Base-by-base conservation (phyloP, 2,329 filamentous ascomycete genomes). In the Fusarium paranaense region DNA sequence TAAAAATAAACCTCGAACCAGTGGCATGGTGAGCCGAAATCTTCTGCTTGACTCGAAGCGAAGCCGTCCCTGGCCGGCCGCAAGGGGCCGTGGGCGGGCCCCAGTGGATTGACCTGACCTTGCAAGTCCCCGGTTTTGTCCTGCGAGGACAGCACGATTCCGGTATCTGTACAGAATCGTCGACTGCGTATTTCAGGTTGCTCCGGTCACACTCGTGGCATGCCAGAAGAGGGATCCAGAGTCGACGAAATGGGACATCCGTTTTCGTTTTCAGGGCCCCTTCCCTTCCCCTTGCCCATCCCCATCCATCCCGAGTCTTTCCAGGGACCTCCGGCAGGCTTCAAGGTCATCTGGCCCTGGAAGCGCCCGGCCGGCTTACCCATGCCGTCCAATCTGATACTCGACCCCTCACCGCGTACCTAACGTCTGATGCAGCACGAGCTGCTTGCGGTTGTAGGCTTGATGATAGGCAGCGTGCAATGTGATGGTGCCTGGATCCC, bases 1-100 rank as follows among this genome's bases (percentile, higher is more conserved):
- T 78, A 78, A 78, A 78, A 78, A 78, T 76, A 78, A 77, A 73
- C 71, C 75, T 73, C 62, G 64, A 67, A 60, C 71, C 71, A 71
- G 33, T 57, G 70, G 57, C 60, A 73, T 68, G 45, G 38, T 60
- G 63, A 74, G 57, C 64, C 61, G 73, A 74, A 71, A 62, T 45
- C 74, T 67, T 67, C 63, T 71, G 66, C 58, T 72, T 69, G 74
- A 69, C 66, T 76, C 71, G 66, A 76, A 76, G 67, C 70, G 72
- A 75, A 72, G 68, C 66, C 73, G 75, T 74, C 75, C 75, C 70
- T 77, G 74, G 61, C 71, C 74, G 69, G 66, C 73, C 74, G 70
- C 70, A 77, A 70, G 68, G 73, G 70, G 66, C 68, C 66, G 60
- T 69, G 59, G 6, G 72, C 62, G 70, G 62, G 67, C 47, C 60